A percentile compares a stretch with the other conserved stretches of the same genome.
These are phyloP conservation scores for Pseudogymnoascus sp. DNA, from an alignment of 2,329 filamentous ascomycete genomes.

Conservation along the genomic window DNA sequence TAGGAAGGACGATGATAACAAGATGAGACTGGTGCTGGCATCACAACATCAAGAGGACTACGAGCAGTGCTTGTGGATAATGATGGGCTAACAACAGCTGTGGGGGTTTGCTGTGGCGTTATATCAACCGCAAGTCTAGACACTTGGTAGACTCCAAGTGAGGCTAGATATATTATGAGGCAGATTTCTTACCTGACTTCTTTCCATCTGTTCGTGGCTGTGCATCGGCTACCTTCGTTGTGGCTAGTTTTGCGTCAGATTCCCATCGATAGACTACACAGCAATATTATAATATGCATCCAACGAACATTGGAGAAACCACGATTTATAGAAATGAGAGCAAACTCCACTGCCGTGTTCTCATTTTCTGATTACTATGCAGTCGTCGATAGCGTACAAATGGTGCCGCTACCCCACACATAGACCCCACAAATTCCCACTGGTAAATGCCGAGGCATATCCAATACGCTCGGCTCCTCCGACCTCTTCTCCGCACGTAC, in stretches of 20 bases:
- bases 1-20: neutral
- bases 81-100: neutral
- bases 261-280: neutral
- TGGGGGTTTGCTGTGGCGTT: neutral
- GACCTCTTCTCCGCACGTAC: constrained; percentile 2
- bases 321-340: neutral
- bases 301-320: neutral
- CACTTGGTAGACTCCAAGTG: neutral
- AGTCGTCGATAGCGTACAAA: neutral
- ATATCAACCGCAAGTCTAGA: neutral
- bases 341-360: neutral
- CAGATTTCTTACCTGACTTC: neutral
- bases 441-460: neutral
- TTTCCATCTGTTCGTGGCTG: neutral
- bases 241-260: neutral
- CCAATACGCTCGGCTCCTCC: neutral
- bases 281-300: too few relatives aligned
- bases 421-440: neutral
- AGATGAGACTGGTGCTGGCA: neutral
- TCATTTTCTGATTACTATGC: neutral
- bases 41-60: neutral
- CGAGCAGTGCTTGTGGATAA: neutral
- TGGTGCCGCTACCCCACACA: constrained; percentile 1
- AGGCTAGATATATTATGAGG: neutral
- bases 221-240: neutral